Conservation (phyloP, 202 grass and related monocot genomes). For the Bolboschoenoplectus hybrid region DNA sequence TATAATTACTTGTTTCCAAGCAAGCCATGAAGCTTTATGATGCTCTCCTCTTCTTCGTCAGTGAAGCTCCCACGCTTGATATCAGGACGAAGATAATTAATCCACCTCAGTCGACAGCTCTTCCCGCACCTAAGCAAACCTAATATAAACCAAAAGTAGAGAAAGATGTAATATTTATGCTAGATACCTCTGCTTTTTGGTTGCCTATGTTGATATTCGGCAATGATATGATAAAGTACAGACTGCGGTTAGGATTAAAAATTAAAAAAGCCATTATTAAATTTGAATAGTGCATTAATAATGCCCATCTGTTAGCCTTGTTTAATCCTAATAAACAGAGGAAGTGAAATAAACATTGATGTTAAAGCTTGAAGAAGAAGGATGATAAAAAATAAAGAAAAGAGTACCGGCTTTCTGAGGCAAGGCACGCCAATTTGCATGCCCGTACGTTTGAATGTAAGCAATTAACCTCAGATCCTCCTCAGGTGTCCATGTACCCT, state of each 20-base stretch:
- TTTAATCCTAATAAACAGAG: not conserved
- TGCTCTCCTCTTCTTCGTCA: slow-evolving; percentile 42
- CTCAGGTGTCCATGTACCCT: slow-evolving; percentile 50
- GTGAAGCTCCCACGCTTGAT: slow-evolving; percentile 45
- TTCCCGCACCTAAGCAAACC: slow-evolving; percentile 46
- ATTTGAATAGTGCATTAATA: not conserved
- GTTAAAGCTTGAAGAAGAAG: not conserved
- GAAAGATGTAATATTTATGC: not conserved
- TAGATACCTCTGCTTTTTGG: not conserved
- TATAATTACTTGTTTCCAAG: slow-evolving; percentile 52
- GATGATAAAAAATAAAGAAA: not conserved
- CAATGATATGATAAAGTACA: not conserved
- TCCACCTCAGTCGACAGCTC: slow-evolving; percentile 48
- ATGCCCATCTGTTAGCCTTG: not conserved
- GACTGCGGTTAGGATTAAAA: not conserved
- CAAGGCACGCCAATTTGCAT: slow-evolving; percentile 52
- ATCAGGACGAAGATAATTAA: slow-evolving; percentile 46
- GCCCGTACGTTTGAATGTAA: slow-evolving; percentile 46
- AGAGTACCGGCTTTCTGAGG: slow-evolving; percentile 46
- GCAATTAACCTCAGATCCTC: slow-evolving; percentile 45
- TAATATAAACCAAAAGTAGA: slow-evolving; percentile 12
- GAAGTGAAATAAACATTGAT: not conserved
- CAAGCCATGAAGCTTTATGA: slow-evolving; percentile 41
- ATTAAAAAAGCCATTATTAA: not conserved
- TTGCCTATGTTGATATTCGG: not conserved